Percentiles rank a stretch among this genome's conserved stretches.
Conservation (phyloP, 257 asterid genomes). For the Penstemon eatonii region DNA sequence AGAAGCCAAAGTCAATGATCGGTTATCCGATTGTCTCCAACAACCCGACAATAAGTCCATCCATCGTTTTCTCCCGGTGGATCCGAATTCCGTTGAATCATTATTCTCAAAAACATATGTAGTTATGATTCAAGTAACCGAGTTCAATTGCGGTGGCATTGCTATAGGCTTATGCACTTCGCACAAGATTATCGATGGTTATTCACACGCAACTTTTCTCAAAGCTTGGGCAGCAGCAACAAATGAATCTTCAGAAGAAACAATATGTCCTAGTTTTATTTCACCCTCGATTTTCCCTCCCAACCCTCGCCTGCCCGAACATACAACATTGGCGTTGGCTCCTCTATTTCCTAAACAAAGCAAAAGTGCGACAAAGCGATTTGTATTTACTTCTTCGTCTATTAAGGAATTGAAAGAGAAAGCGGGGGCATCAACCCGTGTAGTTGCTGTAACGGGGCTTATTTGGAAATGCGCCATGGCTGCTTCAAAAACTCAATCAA, state of each 20-base stretch:
- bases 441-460: too few relatives aligned
- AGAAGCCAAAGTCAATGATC: too few relatives aligned
- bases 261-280: neutral
- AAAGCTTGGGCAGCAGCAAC: conserved; percentile 19
- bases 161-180: neutral
- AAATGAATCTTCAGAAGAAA: neutral
- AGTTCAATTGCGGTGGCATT: conserved; percentile 10
- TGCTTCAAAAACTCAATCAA: too few relatives aligned
- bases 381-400: too few relatives aligned
- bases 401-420: too few relatives aligned
- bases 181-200: neutral
- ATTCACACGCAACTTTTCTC: neutral
- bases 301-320: neutral
- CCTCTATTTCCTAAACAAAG: too few relatives aligned
- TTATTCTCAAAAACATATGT: neutral
- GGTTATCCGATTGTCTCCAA: neutral
- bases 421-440: too few relatives aligned
- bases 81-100: neutral
- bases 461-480: too few relatives aligned
- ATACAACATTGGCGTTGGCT: too few relatives aligned
- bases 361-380: too few relatives aligned
- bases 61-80: neutral
- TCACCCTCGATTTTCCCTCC: conserved; percentile 2
- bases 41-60: neutral
- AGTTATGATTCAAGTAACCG: conserved; percentile 4